These are phyloP conservation scores for Globisporangium okanoganense DNA, from an alignment of 352 stramenopile species.

Conservation along the genomic window DNA sequence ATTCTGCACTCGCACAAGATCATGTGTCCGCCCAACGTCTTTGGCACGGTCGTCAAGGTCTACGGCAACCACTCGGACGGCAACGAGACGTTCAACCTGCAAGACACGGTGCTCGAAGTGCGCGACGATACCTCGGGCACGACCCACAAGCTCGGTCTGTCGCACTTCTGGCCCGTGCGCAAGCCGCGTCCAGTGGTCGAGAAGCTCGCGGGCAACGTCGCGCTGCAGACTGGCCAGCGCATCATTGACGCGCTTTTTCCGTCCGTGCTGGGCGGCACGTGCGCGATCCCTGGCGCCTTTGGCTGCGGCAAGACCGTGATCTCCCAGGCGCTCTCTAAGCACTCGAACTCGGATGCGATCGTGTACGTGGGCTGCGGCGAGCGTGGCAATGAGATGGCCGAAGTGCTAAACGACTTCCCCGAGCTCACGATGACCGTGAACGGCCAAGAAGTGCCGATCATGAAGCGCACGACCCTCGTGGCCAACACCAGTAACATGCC, in stretches of 20 bases:
- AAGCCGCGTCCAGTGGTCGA: constrained; percentile 96
- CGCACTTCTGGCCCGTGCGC: constrained; percentile 98
- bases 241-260: constrained; percentile 99
- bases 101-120: constrained; percentile 98
- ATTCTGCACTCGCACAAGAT: constrained; percentile 99
- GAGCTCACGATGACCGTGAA: constrained; percentile 99
- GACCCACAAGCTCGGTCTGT: constrained; percentile 95
- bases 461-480: constrained; percentile 99
- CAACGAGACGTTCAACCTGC: constrained; percentile 95
- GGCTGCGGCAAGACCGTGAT: constrained; percentile 99
- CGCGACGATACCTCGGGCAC: constrained; percentile 95
- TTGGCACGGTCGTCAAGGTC: constrained; percentile 98
- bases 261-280: constrained; percentile 98
- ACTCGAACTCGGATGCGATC: constrained; percentile 99
- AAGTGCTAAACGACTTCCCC: constrained; percentile 99
- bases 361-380: constrained; percentile 99
- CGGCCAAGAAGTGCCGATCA: constrained; percentile 97
- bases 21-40: constrained; percentile 99
- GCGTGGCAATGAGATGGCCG: constrained; percentile 99
- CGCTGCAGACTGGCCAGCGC: constrained; percentile 97
- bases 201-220: constrained; percentile 97
- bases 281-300: constrained; percentile 98
- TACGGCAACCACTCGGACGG: constrained; percentile 95
- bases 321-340: constrained; percentile 99
- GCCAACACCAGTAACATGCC: constrained; percentile 99